phyloP scores from a whole-genome alignment of 176 grass and related monocot species.

The Oryza australiensis region DNA sequence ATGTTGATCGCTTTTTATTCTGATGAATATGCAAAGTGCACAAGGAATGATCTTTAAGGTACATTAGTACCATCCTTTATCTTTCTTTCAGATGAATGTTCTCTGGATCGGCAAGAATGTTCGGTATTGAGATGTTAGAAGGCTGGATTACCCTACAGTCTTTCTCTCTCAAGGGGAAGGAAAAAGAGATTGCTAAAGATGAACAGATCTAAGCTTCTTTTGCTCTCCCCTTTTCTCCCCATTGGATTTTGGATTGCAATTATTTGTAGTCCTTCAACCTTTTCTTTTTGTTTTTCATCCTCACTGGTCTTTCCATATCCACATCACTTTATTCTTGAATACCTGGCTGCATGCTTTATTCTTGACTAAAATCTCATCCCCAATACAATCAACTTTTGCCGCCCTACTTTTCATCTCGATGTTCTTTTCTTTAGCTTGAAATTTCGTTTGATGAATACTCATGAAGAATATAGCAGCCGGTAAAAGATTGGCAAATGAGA shows the following conservation, averaged over 20 bases:
- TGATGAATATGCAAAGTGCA: slow-evolving; percentile 61
- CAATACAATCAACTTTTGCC: slow-evolving; percentile 28
- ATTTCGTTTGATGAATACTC: not conserved
- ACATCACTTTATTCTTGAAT: slow-evolving; percentile 77
- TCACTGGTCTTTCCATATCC: slow-evolving; percentile 49
- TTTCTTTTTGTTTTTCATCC: slow-evolving; percentile 20
- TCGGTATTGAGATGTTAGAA: slow-evolving; percentile 38
- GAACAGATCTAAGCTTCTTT: slow-evolving; percentile 30
- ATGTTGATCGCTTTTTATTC: slow-evolving; percentile 53
- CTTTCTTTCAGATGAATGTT: slow-evolving; percentile 61
- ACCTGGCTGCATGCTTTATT: slow-evolving; percentile 67
- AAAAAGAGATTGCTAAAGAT: slow-evolving; percentile 34
- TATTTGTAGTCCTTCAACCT: slow-evolving; percentile 26
- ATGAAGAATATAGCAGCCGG: not conserved
- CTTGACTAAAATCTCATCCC: slow-evolving; percentile 59
- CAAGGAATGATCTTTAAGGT: slow-evolving; percentile 59
- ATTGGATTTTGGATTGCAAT: slow-evolving; percentile 33
- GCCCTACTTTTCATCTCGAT: not conserved
- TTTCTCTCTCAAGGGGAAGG: slow-evolving; percentile 37
- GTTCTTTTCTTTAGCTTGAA: slow-evolving; percentile 17
- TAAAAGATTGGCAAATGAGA: not conserved
- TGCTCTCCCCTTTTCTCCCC: not conserved
- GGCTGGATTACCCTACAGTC: slow-evolving; percentile 45
- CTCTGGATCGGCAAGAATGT: slow-evolving; percentile 52
- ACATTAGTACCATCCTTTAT: slow-evolving; percentile 56